Evolutionary conservation across 352 stramenopile species (phyloP).

Genomic region (Phytophthora pini): DNA sequence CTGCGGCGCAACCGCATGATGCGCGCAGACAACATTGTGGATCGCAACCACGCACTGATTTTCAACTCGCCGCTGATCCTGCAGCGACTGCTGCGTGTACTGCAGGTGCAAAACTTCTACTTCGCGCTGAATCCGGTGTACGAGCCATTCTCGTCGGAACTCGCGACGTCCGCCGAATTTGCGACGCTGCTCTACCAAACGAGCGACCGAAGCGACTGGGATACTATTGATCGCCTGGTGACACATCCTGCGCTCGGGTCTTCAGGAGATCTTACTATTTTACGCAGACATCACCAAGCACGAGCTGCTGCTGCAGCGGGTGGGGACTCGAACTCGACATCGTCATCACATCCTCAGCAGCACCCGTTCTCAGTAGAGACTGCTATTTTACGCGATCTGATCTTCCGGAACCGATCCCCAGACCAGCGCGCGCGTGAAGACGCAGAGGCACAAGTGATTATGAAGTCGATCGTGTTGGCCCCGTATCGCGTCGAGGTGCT

Average conservation of each 20-base stretch:
- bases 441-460: slow-evolving; percentile 83
- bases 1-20: slow-evolving; percentile 84
- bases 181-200: slow-evolving; percentile 82
- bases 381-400: slow-evolving; percentile 73
- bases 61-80: slow-evolving; percentile 84
- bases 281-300: slow-evolving; percentile 47
- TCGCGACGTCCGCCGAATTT: slow-evolving; percentile 84
- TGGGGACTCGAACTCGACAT: slow-evolving; percentile 12
- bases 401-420: slow-evolving; percentile 68
- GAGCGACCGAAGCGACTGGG: slow-evolving; percentile 77
- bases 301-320: slow-evolving; percentile 20
- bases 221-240: slow-evolving; percentile 70
- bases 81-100: slow-evolving; percentile 69
- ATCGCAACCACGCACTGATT: slow-evolving; percentile 95
- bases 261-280: slow-evolving; percentile 59
- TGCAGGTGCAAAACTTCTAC: slow-evolving; percentile 89
- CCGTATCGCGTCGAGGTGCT: slow-evolving; percentile 96
- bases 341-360: slow-evolving; percentile 37
- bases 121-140: slow-evolving; percentile 85
- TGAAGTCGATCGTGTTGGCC: slow-evolving; percentile 93
- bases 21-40: slow-evolving; percentile 85
- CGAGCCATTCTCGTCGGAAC: slow-evolving; percentile 81
- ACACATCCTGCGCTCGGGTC: slow-evolving; percentile 52
- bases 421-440: slow-evolving; percentile 69
- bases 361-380: slow-evolving; percentile 70